phyloP scores from a whole-genome alignment of 768 basidiomycete species.

The Sutorius australiensis region DNA sequence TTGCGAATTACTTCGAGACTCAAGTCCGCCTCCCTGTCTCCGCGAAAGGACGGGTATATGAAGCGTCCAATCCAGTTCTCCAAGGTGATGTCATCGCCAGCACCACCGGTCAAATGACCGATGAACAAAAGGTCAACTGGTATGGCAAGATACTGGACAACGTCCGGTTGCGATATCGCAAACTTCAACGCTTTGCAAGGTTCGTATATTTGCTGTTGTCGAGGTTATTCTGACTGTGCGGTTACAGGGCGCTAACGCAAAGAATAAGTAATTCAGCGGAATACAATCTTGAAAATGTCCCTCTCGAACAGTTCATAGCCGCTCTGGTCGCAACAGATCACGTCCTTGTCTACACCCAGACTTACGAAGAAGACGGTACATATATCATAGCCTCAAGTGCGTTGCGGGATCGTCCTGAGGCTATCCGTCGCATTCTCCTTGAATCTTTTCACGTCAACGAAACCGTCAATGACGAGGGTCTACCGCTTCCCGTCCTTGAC shows the following conservation, averaged over 20 bases:
- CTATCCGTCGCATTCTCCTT: constrained; percentile 74
- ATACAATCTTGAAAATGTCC: constrained; percentile 71
- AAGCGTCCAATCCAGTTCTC: constrained; percentile 33
- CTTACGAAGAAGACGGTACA: constrained; percentile 83
- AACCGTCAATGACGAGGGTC: constrained; percentile 47
- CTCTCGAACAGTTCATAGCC: constrained; percentile 76
- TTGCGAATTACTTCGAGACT: constrained; percentile 91
- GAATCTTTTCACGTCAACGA: constrained; percentile 83
- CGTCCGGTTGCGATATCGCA: constrained; percentile 86
- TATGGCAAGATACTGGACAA: constrained; percentile 92
- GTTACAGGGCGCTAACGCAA: constrained; percentile 62
- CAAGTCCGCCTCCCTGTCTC: constrained; percentile 76
- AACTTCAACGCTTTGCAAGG: constrained; percentile 91
- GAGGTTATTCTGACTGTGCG: constrained; percentile 4
- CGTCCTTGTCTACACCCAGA: constrained; percentile 88
- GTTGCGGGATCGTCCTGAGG: constrained; percentile 70
- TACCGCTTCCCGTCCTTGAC: constrained; percentile 39
- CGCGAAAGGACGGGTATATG: constrained; percentile 29
- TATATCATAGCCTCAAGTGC: constrained; percentile 84
- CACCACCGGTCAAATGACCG: constrained; percentile 55
- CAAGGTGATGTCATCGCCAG: constrained; percentile 37
- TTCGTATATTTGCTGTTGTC: constrained; percentile 24
- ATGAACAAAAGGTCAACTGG: constrained; percentile 82
- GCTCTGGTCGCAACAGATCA: constrained; percentile 81
- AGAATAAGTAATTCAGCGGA: constrained; percentile 93